Percentiles rank a stretch among this genome's conserved stretches.
Conservation (phyloP, 129 eudicot species). For the Glebionis coronaria region DNA sequence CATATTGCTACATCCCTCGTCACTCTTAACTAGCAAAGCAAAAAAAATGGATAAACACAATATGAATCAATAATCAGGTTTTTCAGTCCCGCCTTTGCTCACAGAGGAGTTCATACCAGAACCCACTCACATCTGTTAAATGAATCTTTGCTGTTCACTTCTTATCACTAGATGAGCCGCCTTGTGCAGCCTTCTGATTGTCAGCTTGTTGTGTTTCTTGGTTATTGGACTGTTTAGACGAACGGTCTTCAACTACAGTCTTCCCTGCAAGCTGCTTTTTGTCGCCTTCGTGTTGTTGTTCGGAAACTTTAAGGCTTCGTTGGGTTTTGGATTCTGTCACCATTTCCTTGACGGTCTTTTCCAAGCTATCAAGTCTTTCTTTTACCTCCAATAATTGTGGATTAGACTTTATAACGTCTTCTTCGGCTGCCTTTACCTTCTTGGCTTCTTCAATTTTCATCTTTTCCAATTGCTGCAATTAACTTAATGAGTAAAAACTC, state of each 20-base stretch:
- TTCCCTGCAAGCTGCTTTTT: slow-evolving; percentile 12
- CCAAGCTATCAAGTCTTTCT: slow-evolving; percentile 69
- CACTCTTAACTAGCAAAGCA: too few species aligned
- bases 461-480: slow-evolving; percentile 50
- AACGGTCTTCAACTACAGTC: neutral
- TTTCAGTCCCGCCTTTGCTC: neutral
- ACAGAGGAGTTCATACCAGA: neutral
- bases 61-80: too few species aligned
- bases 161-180: neutral
- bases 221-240: slow-evolving; percentile 3
- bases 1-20: too few species aligned
- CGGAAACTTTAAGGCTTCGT: slow-evolving; percentile 14
- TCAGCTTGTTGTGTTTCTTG: slow-evolving; percentile 3
- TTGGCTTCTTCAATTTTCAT: slow-evolving; percentile 51
- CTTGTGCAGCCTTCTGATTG: slow-evolving; percentile 15
- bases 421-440: slow-evolving; percentile 45
- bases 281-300: slow-evolving; percentile 16
- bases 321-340: slow-evolving; percentile 50
- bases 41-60: too few species aligned
- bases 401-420: slow-evolving; percentile 37
- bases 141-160: slow-evolving; percentile 4
- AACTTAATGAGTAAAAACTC: neutral
- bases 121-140: neutral
- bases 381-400: slow-evolving; percentile 67
- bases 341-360: slow-evolving; percentile 58